Conservation (phyloP, 179 eudicot species). For the Corrigiola litoralis region DNA sequence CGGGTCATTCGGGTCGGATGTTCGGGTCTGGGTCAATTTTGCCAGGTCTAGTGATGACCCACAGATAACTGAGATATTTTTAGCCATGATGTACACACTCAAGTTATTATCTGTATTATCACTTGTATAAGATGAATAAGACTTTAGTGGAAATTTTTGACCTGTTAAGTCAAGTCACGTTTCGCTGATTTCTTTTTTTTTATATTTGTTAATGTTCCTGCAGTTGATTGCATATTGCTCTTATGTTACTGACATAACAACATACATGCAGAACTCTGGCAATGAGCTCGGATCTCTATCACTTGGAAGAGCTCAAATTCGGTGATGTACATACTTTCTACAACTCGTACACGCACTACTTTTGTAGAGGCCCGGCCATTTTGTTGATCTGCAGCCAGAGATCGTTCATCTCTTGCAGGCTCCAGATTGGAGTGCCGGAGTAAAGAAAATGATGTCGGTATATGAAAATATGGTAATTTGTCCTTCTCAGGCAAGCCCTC, state of each 20-base stretch:
- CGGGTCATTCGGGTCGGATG: too few species aligned
- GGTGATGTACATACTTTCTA: constrained; percentile 28
- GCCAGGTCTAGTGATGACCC: too few species aligned
- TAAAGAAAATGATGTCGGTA: neutral
- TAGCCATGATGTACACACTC: neutral
- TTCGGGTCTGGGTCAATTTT: too few species aligned
- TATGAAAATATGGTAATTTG: too few species aligned
- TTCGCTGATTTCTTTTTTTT: too few species aligned
- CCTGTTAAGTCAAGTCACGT: too few species aligned
- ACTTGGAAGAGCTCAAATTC: constrained; percentile 76
- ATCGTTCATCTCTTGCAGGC: neutral
- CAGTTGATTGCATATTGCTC: neutral
- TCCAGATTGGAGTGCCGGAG: neutral
- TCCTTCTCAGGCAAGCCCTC: constrained; percentile 10
- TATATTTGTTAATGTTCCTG: neutral
- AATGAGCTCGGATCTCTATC: constrained; percentile 77
- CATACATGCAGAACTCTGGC: constrained; percentile 64
- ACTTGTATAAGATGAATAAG: too few species aligned
- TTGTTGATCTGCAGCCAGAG: constrained; percentile 7
- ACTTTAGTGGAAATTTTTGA: too few species aligned
- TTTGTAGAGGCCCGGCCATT: neutral
- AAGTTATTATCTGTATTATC: neutral
- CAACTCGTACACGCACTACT: neutral
- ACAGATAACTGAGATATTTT: too few species aligned
- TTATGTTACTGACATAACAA: neutral